Conservation (phyloP, 176 grass and related monocot species). For the Carex myosuroides region DNA sequence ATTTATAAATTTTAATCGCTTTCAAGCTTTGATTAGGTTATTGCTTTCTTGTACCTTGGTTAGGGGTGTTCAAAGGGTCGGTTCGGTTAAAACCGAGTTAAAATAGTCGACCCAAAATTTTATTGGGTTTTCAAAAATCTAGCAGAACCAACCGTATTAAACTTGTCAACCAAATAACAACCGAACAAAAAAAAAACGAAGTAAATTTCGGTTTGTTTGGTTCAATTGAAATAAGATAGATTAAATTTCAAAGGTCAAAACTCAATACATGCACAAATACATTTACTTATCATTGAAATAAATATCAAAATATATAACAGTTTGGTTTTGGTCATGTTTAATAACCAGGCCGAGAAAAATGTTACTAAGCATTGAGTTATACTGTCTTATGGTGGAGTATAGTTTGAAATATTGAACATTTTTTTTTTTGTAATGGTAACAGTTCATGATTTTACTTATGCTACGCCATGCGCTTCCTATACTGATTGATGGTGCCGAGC, state of each 20-base stretch:
- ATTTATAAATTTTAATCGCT: not conserved
- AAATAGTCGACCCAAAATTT: too few relatives aligned
- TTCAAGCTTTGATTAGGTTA: not conserved
- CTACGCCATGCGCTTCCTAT: conserved; percentile 81
- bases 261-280: too few relatives aligned
- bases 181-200: too few relatives aligned
- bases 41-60: not conserved
- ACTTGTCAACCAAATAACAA: too few relatives aligned
- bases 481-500: conserved; percentile 48
- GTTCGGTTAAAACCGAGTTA: too few relatives aligned
- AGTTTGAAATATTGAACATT: not conserved
- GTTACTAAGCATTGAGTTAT: not conserved
- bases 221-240: too few relatives aligned
- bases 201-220: too few relatives aligned
- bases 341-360: not conserved
- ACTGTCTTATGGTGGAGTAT: not conserved
- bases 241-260: too few relatives aligned
- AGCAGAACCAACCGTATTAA: too few relatives aligned
- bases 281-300: too few relatives aligned
- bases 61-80: too few relatives aligned
- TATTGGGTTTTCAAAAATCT: too few relatives aligned
- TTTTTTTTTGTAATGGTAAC: not conserved
- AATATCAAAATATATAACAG: not conserved
- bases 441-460: conserved; percentile 81
- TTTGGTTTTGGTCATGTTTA: conserved; percentile 14